Conservation (phyloP, 176 grass and related monocot genomes). For the Chrysopogon serrulatus region DNA sequence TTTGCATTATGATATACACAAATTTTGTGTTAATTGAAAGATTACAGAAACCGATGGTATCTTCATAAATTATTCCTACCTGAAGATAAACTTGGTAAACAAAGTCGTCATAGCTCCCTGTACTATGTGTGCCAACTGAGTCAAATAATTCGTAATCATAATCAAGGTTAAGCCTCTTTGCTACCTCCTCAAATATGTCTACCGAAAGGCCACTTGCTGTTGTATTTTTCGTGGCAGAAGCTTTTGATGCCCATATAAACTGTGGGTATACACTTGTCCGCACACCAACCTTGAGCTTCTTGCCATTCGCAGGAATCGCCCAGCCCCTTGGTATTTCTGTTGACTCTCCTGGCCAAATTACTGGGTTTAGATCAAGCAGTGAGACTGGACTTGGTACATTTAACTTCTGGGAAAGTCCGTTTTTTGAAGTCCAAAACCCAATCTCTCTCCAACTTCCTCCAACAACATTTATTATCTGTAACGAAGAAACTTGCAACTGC, state of each 20-base stretch:
- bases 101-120: neutral
- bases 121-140: neutral
- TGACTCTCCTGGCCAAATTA: conserved; percentile 33
- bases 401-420: neutral
- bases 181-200: conserved; percentile 26
- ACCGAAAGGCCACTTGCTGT: conserved; percentile 7
- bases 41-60: no score
- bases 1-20: no score
- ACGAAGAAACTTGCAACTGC: conserved; percentile 30
- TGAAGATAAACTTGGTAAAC: conserved; percentile 19
- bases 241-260: conserved; percentile 10
- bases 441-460: conserved; percentile 1
- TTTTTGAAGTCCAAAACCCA: conserved; percentile 32
- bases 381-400: neutral
- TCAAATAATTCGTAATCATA: conserved; percentile 16
- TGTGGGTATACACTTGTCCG: neutral
- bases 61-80: neutral
- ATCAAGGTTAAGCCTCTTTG: conserved; percentile 11
- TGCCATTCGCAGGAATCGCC: conserved; percentile 4
- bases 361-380: neutral
- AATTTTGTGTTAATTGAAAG: no score
- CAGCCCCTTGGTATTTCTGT: conserved; percentile 17
- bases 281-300: conserved; percentile 36
- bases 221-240: neutral
- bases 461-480: conserved; percentile 50